phyloP scores from a whole-genome alignment of 257 asterid species.

The Nicotiana sylvestris region DNA sequence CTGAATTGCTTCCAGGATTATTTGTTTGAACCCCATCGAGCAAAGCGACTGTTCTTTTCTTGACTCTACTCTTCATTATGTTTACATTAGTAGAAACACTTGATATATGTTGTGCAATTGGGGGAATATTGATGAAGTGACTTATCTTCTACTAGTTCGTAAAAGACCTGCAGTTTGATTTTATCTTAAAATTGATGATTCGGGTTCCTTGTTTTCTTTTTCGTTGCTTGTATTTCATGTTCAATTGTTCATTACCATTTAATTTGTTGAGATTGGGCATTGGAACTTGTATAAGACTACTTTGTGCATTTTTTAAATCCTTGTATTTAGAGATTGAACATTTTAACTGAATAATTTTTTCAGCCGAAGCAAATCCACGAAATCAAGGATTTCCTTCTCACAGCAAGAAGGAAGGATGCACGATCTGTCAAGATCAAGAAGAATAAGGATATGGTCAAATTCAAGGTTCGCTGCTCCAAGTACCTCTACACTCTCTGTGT shows the following conservation, averaged over 20 bases:
- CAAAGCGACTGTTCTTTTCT: neutral
- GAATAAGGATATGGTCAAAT: conserved; percentile 29
- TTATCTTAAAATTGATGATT: neutral
- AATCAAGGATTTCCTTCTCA: conserved; percentile 32
- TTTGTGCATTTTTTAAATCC: neutral
- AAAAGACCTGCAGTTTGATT: neutral
- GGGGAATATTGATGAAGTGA: too few species aligned
- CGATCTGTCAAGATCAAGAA: conserved; percentile 31
- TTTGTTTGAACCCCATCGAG: neutral
- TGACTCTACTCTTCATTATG: too few species aligned
- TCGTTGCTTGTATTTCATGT: neutral
- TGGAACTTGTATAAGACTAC: neutral
- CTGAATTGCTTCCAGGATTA: neutral
- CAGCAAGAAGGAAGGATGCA: conserved; percentile 33
- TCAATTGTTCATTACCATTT: neutral
- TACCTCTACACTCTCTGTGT: conserved; percentile 30
- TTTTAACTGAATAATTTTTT: neutral
- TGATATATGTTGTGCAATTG: too few species aligned
- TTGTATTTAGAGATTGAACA: neutral
- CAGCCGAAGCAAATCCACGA: conserved; percentile 32
- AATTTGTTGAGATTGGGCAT: neutral
- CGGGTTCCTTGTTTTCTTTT: neutral
- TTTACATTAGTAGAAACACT: too few species aligned
- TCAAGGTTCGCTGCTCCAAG: conserved; percentile 34
- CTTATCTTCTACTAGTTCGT: neutral